These are phyloP conservation scores for Pisolithus marmoratus DNA, from an alignment of 768 basidiomycete genomes.

Conservation along the genomic window DNA sequence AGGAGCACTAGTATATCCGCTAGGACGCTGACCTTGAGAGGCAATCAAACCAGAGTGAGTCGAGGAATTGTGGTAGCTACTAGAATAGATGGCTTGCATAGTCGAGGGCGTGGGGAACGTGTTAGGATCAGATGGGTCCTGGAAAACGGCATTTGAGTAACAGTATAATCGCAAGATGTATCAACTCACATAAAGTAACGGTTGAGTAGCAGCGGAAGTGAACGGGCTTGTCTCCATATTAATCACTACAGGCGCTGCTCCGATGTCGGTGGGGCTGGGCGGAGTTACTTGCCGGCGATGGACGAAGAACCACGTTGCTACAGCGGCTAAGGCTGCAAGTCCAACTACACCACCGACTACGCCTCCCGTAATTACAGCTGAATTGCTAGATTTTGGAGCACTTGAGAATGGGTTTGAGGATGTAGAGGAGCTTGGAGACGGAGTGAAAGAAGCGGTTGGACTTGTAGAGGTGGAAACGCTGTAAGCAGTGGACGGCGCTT, in stretches of 20 bases:
- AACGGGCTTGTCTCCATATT: constrained; percentile 7
- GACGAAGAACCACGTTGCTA: constrained; percentile 35
- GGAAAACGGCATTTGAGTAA: constrained; percentile 1
- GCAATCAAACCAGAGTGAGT: constrained; percentile 5
- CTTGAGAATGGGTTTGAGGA: background rate
- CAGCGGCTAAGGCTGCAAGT: constrained; percentile 37
- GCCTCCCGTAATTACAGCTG: constrained; percentile 47
- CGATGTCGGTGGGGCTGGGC: constrained; percentile 6
- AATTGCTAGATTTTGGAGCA: constrained; percentile 20
- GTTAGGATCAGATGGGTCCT: constrained; percentile 33
- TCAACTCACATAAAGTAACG: constrained; percentile 26
- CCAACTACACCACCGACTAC: constrained; percentile 42
- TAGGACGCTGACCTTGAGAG: constrained; percentile 1
- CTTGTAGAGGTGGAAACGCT: constrained; percentile 7
- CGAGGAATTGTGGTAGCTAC: constrained; percentile 1
- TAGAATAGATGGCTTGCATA: background rate
- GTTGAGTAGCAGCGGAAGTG: constrained; percentile 8
- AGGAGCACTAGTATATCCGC: constrained; percentile 19
- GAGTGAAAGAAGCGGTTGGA: background rate
- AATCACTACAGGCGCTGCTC: background rate
- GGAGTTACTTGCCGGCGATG: constrained; percentile 16
- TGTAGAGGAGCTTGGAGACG: background rate
- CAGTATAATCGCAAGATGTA: background rate
- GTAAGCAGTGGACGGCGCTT: constrained; percentile 21
- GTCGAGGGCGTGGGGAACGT: constrained; percentile 29